Base-by-base conservation (phyloP, 139 green algal species). In the Coelastrella sp. region DNA sequence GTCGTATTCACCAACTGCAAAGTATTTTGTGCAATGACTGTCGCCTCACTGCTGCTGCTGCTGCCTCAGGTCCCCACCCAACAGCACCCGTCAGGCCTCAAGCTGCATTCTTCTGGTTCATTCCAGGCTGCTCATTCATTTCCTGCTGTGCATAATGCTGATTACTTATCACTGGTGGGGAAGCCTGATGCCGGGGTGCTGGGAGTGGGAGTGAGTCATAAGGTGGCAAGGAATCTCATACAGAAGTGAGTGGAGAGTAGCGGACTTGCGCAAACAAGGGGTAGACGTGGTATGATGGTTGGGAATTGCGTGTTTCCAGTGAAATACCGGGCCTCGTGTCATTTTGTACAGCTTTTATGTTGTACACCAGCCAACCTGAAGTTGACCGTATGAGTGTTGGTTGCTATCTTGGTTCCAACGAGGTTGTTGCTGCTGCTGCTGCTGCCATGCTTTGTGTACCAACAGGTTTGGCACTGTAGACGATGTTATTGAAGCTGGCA, bases 401-500 rank as follows among this genome's bases (percentile, higher is more conserved):
- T 34, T 67, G 25, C 19, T n/a, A 11, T n/a, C 7, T 35, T 35
- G 59, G 23, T 19, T 71, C 3, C 11, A 4, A 30, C 30, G 3
- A 41, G 30, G 17, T 25, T 5, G n/a, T n/a, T n/a, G n/a, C n/a
- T n/a, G n/a, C n/a, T n/a, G n/a, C 59, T 50, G 4, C 50, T 25
- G 32, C 9, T 50, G 64, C 50, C 34, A 32, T 17, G 19, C 62
- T 69, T 17, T 74, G 9, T 71, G n/a, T 71, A 37, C 34, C 37
- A 0, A 13, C 75, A 82, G 75, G 50, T 43, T 81, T 81, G 73
- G 73, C 27, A 25, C 48, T 15, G 21, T 81, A 32, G 32, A 81
- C 11, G 23, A 6, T 1, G 15, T 67, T 5, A 57, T 81, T 6
- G 19, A n/a, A 32, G 48, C 43, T 21, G 40, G 50, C 5, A 23